These are phyloP conservation scores for Mucor sp. DNA, from an alignment of 371 early-diverging fungal genomes.

Conservation along the genomic window DNA sequence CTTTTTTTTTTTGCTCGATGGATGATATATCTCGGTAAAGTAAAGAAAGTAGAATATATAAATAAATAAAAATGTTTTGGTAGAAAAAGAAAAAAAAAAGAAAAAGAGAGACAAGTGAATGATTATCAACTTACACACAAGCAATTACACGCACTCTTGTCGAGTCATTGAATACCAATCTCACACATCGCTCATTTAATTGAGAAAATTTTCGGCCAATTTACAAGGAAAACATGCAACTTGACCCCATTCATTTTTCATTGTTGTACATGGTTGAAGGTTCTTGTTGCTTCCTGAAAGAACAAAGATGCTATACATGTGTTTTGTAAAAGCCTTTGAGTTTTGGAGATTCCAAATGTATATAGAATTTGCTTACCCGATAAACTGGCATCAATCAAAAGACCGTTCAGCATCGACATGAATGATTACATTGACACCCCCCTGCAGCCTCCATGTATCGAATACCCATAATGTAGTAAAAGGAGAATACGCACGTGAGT, in stretches of 20 bases:
- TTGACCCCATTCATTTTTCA: not conserved
- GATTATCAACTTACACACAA: not conserved
- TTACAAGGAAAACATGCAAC: not conserved
- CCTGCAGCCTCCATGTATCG: not conserved
- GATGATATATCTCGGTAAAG: not conserved
- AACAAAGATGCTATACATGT: not conserved
- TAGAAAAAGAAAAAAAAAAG: not conserved
- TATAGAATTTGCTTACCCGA: not conserved
- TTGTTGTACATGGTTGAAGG: not conserved
- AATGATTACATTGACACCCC: not conserved
- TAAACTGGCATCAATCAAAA: not conserved
- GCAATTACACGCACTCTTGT: not conserved
- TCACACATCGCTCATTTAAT: not conserved
- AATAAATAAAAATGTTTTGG: not conserved
- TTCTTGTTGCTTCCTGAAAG: not conserved
- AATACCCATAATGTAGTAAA: not conserved
- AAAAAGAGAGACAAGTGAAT: not conserved
- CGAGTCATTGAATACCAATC: not conserved
- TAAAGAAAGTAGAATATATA: not conserved
- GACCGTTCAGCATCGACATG: not conserved
- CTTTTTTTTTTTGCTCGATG: not conserved
- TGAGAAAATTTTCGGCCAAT: not conserved
- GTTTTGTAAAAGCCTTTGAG: not conserved
- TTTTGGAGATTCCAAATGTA: not conserved
- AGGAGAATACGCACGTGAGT: not conserved